A percentile compares a stretch with the other conserved stretches of the same genome.
Conservation (phyloP, 1,284 basidiomycete genomes). For the Ustilago sp. region DNA sequence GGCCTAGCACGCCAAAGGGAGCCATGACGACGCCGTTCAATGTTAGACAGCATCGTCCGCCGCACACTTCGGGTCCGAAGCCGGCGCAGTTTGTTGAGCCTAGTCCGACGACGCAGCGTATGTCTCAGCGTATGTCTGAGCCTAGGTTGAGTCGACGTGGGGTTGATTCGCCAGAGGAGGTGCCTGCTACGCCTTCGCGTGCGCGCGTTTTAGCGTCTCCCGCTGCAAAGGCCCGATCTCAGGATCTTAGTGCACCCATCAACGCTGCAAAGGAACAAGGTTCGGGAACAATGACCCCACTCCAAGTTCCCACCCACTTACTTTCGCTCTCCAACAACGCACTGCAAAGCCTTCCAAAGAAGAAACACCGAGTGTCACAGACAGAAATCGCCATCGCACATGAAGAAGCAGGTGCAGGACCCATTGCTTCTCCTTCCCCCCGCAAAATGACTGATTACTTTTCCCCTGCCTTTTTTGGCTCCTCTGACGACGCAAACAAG, state of each 20-base stretch:
- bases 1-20: conserved; percentile 35
- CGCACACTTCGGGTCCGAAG: conserved; percentile 42
- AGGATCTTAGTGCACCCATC: no score
- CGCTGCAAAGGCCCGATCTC: background rate
- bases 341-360: conserved; percentile 49
- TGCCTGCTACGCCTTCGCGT: conserved; percentile 25
- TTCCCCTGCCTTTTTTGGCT: background rate
- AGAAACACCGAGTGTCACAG: conserved; percentile 44
- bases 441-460: conserved; percentile 46
- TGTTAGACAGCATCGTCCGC: conserved; percentile 35
- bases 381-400: conserved; percentile 51
- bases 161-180: background rate
- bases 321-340: conserved; percentile 7
- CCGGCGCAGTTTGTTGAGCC: conserved; percentile 32
- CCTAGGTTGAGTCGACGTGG: conserved; percentile 12
- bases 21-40: conserved; percentile 34
- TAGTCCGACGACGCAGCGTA: conserved; percentile 37
- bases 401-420: conserved; percentile 50
- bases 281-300: conserved; percentile 12
- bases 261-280: background rate
- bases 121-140: conserved; percentile 37
- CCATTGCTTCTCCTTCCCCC: conserved; percentile 42
- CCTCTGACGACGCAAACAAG: background rate
- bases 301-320: conserved; percentile 11
- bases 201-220: background rate